phyloP scores from a whole-genome alignment of 768 basidiomycete genomes.

The Rhodotorula graminis region DNA sequence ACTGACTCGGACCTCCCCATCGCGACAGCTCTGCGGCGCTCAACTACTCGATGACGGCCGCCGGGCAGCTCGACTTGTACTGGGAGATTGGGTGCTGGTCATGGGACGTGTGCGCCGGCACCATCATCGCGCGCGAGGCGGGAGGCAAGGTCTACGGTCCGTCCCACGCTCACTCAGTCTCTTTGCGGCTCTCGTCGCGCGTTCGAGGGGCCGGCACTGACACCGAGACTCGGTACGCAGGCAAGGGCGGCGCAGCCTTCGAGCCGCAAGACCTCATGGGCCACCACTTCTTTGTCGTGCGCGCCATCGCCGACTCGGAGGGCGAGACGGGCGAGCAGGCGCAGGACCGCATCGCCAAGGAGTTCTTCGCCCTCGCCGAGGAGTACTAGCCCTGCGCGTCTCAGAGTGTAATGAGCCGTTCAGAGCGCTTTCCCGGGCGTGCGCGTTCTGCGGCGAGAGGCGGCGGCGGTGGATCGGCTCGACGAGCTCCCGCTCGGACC shows the following conservation, averaged over 20 bases:
- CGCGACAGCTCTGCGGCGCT: slow-evolving; percentile 57
- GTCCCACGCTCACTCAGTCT: neutral
- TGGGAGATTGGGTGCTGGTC: slow-evolving; percentile 76
- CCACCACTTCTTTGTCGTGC: slow-evolving; percentile 46
- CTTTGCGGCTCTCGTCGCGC: too few relatives aligned
- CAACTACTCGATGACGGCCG: slow-evolving; percentile 77
- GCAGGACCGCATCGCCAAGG: slow-evolving; percentile 72
- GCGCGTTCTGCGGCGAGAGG: too few relatives aligned
- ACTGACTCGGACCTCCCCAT: neutral
- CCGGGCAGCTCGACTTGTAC: slow-evolving; percentile 53
- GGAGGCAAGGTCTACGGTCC: slow-evolving; percentile 70
- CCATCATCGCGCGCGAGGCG: slow-evolving; percentile 84
- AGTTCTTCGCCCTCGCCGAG: slow-evolving; percentile 74
- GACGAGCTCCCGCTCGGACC: too few relatives aligned
- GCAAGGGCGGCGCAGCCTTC: slow-evolving; percentile 18
- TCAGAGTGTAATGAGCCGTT: slow-evolving; percentile 45
- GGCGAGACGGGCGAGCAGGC: slow-evolving; percentile 74
- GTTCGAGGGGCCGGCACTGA: too few relatives aligned
- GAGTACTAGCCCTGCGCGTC: slow-evolving; percentile 49
- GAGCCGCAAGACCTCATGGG: slow-evolving; percentile 45
- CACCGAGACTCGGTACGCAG: too few relatives aligned
- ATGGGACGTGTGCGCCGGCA: slow-evolving; percentile 60
- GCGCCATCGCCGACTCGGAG: slow-evolving; percentile 61
- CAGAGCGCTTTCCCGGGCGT: too few relatives aligned
- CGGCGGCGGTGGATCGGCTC: too few relatives aligned